Evolutionary conservation across 345 rosid species (phyloP).

Genomic region (Rhodomyrtus tomentosa): DNA sequence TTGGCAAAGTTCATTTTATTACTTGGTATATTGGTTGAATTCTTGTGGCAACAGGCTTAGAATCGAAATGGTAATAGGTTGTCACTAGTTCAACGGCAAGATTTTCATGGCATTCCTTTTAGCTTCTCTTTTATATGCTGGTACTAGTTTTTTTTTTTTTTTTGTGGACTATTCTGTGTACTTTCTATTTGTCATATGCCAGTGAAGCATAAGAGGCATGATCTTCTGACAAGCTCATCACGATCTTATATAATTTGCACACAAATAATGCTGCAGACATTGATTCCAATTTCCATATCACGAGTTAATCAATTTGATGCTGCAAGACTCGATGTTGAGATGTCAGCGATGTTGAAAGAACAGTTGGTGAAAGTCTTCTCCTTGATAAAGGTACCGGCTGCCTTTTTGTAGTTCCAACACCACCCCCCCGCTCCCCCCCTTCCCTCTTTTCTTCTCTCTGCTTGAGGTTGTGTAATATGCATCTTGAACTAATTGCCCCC

Average conservation of each 20-base stretch:
- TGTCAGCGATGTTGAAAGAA: constrained; percentile 96
- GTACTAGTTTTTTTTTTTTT: neutral
- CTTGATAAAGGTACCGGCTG: constrained; percentile 57
- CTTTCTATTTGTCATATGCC: neutral
- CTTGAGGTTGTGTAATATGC: neutral
- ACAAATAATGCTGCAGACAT: constrained; percentile 24
- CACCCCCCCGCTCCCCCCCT: neutral
- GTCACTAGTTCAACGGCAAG: neutral
- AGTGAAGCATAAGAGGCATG: neutral
- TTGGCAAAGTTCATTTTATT: neutral
- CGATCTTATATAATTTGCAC: neutral
- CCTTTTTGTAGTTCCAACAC: neutral
- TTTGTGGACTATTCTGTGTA: neutral
- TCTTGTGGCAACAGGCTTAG: neutral
- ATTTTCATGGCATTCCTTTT: neutral
- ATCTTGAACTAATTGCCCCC: constrained; percentile 14
- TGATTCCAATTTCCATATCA: constrained; percentile 59
- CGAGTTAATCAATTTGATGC: constrained; percentile 98
- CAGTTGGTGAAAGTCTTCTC: constrained; percentile 92
- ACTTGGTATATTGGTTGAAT: neutral
- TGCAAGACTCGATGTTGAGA: constrained; percentile 81
- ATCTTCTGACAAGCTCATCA: neutral
- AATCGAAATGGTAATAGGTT: neutral
- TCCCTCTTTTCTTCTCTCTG: too few species aligned
- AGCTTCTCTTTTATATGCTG: neutral